These are phyloP conservation scores for Barbarea vulgaris DNA, from an alignment of 345 rosid species.

Conservation along the genomic window DNA sequence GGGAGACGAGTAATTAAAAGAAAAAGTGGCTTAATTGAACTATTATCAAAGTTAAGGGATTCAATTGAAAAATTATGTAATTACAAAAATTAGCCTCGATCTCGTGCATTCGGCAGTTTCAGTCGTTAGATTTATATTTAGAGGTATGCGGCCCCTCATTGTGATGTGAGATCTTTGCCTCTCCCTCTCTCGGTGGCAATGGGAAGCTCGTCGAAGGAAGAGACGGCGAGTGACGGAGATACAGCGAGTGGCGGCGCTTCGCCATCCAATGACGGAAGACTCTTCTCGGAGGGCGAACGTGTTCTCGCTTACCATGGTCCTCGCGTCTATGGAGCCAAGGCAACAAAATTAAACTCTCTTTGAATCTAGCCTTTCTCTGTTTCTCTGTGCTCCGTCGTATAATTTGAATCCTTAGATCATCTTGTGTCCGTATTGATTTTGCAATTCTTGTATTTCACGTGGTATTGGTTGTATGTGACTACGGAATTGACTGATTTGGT, in stretches of 20 bases:
- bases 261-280: conserved; percentile 50
- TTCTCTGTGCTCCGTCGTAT: background rate
- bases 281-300: conserved; percentile 89
- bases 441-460: background rate
- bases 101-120: background rate
- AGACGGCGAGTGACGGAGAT: conserved; percentile 74
- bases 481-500: conserved; percentile 1
- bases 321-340: conserved; percentile 98
- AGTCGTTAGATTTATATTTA: conserved; percentile 20
- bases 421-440: conserved; percentile 1
- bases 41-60: background rate
- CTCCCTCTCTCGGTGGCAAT: conserved; percentile 36
- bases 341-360: conserved; percentile 25
- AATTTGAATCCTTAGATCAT: conserved; percentile 16
- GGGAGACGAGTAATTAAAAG: background rate
- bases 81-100: conserved; percentile 3
- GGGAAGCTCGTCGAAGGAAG: conserved; percentile 88
- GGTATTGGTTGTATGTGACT: background rate
- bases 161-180: conserved; percentile 32
- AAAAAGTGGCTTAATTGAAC: background rate
- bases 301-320: conserved; percentile 97
- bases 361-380: conserved; percentile 1
- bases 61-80: background rate
- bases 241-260: conserved; percentile 73
- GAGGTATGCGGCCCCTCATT: background rate